Percentiles rank a stretch among this genome's conserved stretches.
phyloP scores from a whole-genome alignment of 192 early-diverging fungal genomes.

The Thamnidium elegans region DNA sequence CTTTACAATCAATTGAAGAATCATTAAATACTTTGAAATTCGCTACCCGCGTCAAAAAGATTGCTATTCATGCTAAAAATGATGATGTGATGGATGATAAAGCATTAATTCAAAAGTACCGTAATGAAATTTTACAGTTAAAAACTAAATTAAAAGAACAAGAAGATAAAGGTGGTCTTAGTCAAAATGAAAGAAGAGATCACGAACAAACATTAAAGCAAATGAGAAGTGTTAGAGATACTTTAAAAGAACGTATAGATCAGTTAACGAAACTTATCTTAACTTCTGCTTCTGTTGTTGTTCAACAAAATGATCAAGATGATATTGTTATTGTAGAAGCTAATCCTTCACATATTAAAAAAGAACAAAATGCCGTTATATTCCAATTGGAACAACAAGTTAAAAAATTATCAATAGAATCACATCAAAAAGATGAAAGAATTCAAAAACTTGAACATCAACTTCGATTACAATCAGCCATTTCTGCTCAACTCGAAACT shows the following conservation, averaged over 20 bases:
- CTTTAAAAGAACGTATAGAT: conserved; percentile 78
- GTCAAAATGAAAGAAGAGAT: conserved; percentile 32
- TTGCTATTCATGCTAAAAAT: conserved; percentile 75
- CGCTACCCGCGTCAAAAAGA: conserved; percentile 87
- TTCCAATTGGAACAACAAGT: neutral
- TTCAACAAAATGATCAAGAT: conserved; percentile 34
- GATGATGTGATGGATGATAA: conserved; percentile 83
- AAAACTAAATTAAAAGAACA: conserved; percentile 59
- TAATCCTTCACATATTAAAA: neutral
- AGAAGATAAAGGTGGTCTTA: conserved; percentile 45
- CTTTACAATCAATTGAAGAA: conserved; percentile 77
- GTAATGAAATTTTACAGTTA: conserved; percentile 75
- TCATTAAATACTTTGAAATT: conserved; percentile 93
- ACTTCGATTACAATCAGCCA: neutral
- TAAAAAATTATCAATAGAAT: conserved; percentile 4
- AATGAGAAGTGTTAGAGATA: conserved; percentile 59
- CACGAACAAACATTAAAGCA: conserved; percentile 56
- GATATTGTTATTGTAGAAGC: conserved; percentile 19
- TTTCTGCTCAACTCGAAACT: conserved; percentile 29
- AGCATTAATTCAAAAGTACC: conserved; percentile 80
- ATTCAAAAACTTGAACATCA: conserved; percentile 6
- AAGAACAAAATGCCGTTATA: neutral
- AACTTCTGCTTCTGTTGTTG: conserved; percentile 58
- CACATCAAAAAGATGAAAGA: conserved; percentile 22
- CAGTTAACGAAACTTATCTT: conserved; percentile 83